A percentile compares a stretch with the other conserved stretches of the same genome.
phyloP scores from a whole-genome alignment of 78 protist genomes.

The Isochrysis galbana region DNA sequence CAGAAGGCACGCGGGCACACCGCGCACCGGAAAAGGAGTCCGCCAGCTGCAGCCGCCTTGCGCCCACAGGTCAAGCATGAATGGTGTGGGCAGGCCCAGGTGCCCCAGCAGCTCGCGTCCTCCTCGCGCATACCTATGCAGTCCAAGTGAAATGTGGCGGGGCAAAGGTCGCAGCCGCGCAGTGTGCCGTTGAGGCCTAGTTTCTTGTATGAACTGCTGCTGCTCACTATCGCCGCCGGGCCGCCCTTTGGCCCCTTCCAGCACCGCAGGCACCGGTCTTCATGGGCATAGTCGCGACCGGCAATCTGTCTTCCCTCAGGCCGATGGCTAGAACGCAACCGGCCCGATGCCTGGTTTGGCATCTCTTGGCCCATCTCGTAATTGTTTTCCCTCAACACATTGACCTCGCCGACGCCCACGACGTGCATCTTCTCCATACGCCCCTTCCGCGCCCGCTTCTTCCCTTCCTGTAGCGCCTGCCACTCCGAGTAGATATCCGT shows the following conservation, averaged over 20 bases:
- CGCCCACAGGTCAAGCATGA: not conserved
- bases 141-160: not conserved
- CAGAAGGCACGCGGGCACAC: not conserved
- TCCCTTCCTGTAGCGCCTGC: not conserved
- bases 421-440: not conserved
- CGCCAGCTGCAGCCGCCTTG: not conserved
- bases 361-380: not conserved
- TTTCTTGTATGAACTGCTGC: not conserved
- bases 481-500: not conserved
- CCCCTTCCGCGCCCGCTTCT: not conserved
- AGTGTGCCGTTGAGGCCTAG: not conserved
- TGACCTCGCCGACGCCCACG: not conserved
- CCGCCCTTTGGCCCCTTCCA: not conserved
- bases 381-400: not conserved
- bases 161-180: slow-evolving; percentile 3
- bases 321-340: not conserved
- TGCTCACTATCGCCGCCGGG: not conserved
- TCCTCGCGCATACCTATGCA: not conserved
- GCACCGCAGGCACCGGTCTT: not conserved
- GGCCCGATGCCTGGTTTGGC: not conserved
- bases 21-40: slow-evolving; percentile 8
- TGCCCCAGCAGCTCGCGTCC: not conserved
- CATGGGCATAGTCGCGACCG: not conserved
- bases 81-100: slow-evolving; percentile 9
- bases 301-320: not conserved